Evolutionary conservation across 2,329 filamentous ascomycete species (phyloP).

Genomic region (Colletotrichum gloeosporioides): DNA sequence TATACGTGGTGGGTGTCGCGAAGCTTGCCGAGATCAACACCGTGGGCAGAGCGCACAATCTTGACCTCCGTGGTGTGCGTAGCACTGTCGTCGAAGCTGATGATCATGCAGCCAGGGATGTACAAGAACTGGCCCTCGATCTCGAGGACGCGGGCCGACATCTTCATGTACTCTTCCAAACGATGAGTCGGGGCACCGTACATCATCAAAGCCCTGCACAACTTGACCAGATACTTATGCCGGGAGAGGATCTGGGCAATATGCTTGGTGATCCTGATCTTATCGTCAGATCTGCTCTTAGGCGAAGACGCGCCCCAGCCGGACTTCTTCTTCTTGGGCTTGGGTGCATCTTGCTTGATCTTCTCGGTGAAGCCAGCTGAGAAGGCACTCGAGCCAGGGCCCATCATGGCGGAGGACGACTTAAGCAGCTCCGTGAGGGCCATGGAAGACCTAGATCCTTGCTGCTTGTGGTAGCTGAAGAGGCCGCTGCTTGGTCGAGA

Average conservation of each 20-base stretch:
- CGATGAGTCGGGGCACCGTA: constrained; percentile 92
- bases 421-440: constrained; percentile 58
- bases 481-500: constrained; percentile 43
- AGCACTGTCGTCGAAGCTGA: constrained; percentile 80
- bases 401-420: constrained; percentile 58
- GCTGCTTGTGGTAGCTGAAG: constrained; percentile 46
- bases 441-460: constrained; percentile 46
- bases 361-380: constrained; percentile 50
- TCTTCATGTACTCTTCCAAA: constrained; percentile 89
- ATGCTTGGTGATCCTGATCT: constrained; percentile 57
- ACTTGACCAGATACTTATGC: constrained; percentile 82
- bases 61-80: constrained; percentile 84
- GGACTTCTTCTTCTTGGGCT: constrained; percentile 35
- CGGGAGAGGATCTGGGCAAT: constrained; percentile 75
- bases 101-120: constrained; percentile 91
- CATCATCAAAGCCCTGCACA: constrained; percentile 86
- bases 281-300: constrained; percentile 27
- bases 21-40: constrained; percentile 76
- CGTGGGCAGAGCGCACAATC: constrained; percentile 71
- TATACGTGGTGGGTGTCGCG: constrained; percentile 79
- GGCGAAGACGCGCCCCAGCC: constrained; percentile 14
- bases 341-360: constrained; percentile 42
- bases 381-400: constrained; percentile 49
- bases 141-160: constrained; percentile 87
- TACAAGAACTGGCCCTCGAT: constrained; percentile 92